Conservation (phyloP, 257 asterid species). For the Solanum piurae region DNA sequence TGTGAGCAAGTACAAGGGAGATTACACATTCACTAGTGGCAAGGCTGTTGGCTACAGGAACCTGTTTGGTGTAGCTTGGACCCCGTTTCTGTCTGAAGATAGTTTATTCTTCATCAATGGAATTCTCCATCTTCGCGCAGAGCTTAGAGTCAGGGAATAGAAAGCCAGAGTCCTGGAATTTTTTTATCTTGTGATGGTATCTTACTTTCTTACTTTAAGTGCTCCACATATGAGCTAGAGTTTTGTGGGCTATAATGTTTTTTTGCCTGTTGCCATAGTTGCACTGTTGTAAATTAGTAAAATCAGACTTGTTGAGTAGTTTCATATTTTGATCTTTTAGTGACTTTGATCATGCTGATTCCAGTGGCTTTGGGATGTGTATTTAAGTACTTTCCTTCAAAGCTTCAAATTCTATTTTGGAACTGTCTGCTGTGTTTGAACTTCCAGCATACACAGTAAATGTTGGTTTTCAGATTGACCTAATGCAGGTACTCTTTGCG, state of each 20-base stretch:
- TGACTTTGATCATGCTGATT: background rate
- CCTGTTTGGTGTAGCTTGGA: slow-evolving; percentile 55
- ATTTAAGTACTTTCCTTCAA: background rate
- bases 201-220: background rate
- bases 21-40: slow-evolving; percentile 54
- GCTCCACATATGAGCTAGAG: background rate
- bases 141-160: slow-evolving; percentile 36
- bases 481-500: background rate
- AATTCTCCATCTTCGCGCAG: slow-evolving; percentile 66
- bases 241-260: background rate
- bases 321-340: background rate
- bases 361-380: background rate
- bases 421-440: background rate
- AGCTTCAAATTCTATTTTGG: background rate
- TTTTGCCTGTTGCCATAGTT: background rate
- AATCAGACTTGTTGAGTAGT: background rate
- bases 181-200: background rate
- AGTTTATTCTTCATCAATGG: slow-evolving; percentile 66
- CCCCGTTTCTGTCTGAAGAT: slow-evolving; percentile 45
- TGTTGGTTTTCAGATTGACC: background rate
- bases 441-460: background rate
- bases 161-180: background rate
- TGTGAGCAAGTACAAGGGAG: slow-evolving; percentile 55
- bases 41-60: slow-evolving; percentile 67
- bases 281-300: background rate